Percentiles rank a stretch among this genome's conserved stretches.
Evolutionary conservation across 2,329 filamentous ascomycete genomes (phyloP).

Genomic region (Aspergillaceae sp.): DNA sequence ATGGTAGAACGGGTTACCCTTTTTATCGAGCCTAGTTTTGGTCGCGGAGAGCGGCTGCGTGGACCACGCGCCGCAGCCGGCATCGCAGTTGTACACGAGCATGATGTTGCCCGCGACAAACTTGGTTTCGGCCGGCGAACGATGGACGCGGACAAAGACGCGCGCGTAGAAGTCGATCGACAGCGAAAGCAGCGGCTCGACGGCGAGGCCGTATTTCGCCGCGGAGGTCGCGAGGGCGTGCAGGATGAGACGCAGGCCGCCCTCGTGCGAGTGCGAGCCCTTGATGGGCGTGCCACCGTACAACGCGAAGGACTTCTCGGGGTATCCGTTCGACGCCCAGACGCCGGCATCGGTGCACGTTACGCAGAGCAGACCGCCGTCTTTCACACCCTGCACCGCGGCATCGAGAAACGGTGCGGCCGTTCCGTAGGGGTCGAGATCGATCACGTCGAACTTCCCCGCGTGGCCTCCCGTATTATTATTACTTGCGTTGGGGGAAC

Average conservation of each 20-base stretch:
- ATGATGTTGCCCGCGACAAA: conserved; percentile 86
- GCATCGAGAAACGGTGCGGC: conserved; percentile 88
- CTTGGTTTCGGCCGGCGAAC: conserved; percentile 78
- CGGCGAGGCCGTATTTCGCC: conserved; percentile 73
- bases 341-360: conserved; percentile 95
- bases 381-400: conserved; percentile 75
- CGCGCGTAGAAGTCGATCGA: conserved; percentile 95
- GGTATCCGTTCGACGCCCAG: conserved; percentile 88
- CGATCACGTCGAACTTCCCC: conserved; percentile 80
- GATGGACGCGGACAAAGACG: conserved; percentile 74
- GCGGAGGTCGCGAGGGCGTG: conserved; percentile 73
- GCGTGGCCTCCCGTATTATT: conserved; percentile 28
- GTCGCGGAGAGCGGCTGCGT: conserved; percentile 70
- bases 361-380: conserved; percentile 85
- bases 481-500: conserved; percentile 22
- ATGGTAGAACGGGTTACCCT: conserved; percentile 65
- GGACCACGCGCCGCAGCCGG: conserved; percentile 84
- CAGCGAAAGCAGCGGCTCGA: conserved; percentile 83
- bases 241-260: conserved; percentile 75
- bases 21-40: conserved; percentile 59
- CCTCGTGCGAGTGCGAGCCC: conserved; percentile 79
- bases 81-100: conserved; percentile 83
- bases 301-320: conserved; percentile 87
- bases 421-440: conserved; percentile 92
- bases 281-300: conserved; percentile 87